A percentile compares a stretch with the other conserved stretches of the same genome.
These are phyloP conservation scores for Sclerotinia glacialis DNA, from an alignment of 2,329 filamentous ascomycete species.

Conservation along the genomic window DNA sequence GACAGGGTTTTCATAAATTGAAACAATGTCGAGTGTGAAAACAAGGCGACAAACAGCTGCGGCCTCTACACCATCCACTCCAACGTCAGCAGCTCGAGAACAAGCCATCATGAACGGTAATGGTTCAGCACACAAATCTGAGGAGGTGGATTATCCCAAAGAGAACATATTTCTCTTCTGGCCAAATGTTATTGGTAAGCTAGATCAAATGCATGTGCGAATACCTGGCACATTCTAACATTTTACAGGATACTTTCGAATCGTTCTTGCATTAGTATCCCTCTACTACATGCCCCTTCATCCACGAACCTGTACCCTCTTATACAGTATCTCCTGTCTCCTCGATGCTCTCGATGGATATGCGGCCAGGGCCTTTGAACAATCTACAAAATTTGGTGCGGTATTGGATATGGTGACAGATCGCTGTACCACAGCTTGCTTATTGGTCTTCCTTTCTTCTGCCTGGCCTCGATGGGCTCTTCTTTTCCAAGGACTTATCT, in stretches of 20 bases:
- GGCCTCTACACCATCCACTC: constrained; percentile 34
- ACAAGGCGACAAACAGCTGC: constrained; percentile 38
- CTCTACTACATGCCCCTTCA: constrained; percentile 99
- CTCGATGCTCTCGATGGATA: constrained; percentile 94
- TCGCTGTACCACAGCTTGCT: constrained; percentile 90
- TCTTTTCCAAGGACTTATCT: constrained; percentile 89
- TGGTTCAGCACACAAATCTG: constrained; percentile 42
- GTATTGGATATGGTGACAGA: constrained; percentile 99
- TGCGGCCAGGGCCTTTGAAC: constrained; percentile 81
- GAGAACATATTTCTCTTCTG: constrained; percentile 83
- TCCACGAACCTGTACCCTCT: constrained; percentile 86
- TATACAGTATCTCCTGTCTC: constrained; percentile 91
- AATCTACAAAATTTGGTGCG: constrained; percentile 92
- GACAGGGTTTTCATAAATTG: constrained; percentile 23
- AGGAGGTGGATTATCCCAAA: constrained; percentile 42
- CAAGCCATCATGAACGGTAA: constrained; percentile 46
- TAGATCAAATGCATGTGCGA: constrained; percentile 49
- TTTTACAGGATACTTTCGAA: constrained; percentile 67
- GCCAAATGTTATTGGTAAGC: constrained; percentile 76
- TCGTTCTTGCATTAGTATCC: constrained; percentile 80
- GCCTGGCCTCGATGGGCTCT: constrained; percentile 94
- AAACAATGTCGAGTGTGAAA: constrained; percentile 37
- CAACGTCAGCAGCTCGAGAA: constrained; percentile 32
- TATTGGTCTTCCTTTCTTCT: constrained; percentile 90
- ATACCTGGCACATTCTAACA: constrained; percentile 25